Evolutionary conservation across 2,329 filamentous ascomycete species (phyloP).

Genomic region (Pyrenophora graminea): DNA sequence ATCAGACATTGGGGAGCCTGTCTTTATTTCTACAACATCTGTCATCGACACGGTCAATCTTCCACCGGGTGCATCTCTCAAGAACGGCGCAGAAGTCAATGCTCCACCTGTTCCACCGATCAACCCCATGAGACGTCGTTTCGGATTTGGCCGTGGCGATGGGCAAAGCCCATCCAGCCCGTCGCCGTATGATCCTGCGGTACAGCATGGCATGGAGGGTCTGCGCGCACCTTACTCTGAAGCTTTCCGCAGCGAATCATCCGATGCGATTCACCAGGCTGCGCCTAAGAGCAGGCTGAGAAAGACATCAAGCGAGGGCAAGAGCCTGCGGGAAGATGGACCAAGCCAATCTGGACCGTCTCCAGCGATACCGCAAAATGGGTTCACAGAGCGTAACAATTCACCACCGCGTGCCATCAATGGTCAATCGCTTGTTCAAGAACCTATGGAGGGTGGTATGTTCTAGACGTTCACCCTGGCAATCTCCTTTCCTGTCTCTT

Average conservation of each 20-base stretch:
- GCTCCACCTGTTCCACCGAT: slow-evolving; percentile 59
- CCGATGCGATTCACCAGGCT: slow-evolving; percentile 47
- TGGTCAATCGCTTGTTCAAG: slow-evolving; percentile 24
- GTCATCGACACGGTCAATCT: slow-evolving; percentile 63
- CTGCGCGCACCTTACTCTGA: slow-evolving; percentile 39
- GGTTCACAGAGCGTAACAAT: slow-evolving; percentile 32
- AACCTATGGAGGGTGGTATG: slow-evolving; percentile 44
- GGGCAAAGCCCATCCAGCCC: slow-evolving; percentile 33
- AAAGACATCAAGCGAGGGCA: slow-evolving; percentile 57
- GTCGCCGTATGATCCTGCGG: slow-evolving; percentile 41
- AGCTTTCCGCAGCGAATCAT: slow-evolving; percentile 49
- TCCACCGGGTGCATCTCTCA: slow-evolving; percentile 59
- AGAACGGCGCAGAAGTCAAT: slow-evolving; percentile 52
- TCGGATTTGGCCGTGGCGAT: slow-evolving; percentile 46
- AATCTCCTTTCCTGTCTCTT: slow-evolving; percentile 14
- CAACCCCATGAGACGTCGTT: slow-evolving; percentile 62
- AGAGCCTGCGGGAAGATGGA: slow-evolving; percentile 52
- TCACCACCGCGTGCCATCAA: slow-evolving; percentile 39
- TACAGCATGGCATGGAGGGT: slow-evolving; percentile 41
- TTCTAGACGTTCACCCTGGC: slow-evolving; percentile 25
- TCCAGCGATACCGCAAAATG: slow-evolving; percentile 35
- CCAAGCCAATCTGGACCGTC: slow-evolving; percentile 30
- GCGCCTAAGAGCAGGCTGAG: slow-evolving; percentile 49
- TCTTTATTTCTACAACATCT: slow-evolving; percentile 59
- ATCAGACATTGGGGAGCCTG: slow-evolving; percentile 65